phyloP scores from a whole-genome alignment of 768 basidiomycete species.

The Mycena olivaceomarginata region DNA sequence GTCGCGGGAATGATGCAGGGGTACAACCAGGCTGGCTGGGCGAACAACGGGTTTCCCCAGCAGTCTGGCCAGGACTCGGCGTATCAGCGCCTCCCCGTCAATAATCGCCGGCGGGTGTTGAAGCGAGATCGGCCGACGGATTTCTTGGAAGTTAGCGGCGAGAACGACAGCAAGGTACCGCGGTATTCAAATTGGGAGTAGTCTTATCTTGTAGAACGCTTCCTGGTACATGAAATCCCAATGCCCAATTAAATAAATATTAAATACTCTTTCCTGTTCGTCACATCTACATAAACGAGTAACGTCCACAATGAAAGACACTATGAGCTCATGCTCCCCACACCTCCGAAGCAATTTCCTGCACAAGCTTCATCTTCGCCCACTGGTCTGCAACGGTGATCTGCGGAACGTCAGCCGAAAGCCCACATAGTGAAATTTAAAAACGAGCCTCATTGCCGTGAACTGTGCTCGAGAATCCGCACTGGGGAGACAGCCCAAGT shows the following conservation, averaged over 20 bases:
- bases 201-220: not conserved
- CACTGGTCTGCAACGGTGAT: constrained; percentile 45
- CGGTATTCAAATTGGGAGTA: constrained; percentile 84
- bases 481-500: constrained; percentile 43
- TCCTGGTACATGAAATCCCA: not conserved
- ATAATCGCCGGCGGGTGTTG: constrained; percentile 84
- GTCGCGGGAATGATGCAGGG: constrained; percentile 60
- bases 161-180: constrained; percentile 77
- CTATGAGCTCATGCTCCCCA: constrained; percentile 35
- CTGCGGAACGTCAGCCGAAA: constrained; percentile 17
- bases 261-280: not conserved
- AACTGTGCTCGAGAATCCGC: constrained; percentile 44
- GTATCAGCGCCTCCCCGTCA: constrained; percentile 90
- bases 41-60: constrained; percentile 69
- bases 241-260: constrained; percentile 8
- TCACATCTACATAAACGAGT: not conserved
- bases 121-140: constrained; percentile 91
- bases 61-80: constrained; percentile 87
- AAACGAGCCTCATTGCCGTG: constrained; percentile 43
- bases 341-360: constrained; percentile 41
- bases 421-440: not conserved
- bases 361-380: constrained; percentile 45
- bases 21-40: constrained; percentile 60
- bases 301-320: not conserved
- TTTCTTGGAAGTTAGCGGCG: constrained; percentile 84